Evolutionary conservation across 1,284 basidiomycete genomes (phyloP).

Genomic region (Psilocybe mexicana): DNA sequence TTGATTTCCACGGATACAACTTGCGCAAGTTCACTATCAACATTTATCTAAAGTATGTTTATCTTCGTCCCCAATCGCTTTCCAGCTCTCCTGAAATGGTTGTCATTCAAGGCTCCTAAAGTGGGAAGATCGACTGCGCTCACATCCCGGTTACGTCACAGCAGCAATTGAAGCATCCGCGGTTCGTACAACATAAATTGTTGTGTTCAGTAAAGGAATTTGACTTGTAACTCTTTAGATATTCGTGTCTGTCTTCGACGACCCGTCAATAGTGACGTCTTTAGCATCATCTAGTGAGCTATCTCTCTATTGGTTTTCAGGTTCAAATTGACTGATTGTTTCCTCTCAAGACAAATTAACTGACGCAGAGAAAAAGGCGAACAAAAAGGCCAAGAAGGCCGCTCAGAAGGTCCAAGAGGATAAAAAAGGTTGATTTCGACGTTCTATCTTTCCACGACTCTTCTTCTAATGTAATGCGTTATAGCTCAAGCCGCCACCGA

Average conservation of each 20-base stretch:
- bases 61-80: neutral
- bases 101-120: conserved; percentile 59
- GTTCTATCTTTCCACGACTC: neutral
- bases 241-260: conserved; percentile 74
- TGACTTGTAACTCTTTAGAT: conserved; percentile 49
- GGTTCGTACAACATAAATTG: conserved; percentile 41
- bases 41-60: conserved; percentile 75
- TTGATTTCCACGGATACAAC: conserved; percentile 97
- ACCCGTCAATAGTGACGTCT: conserved; percentile 59
- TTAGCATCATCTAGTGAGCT: conserved; percentile 40
- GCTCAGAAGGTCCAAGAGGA: conserved; percentile 70
- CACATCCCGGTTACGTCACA: conserved; percentile 75
- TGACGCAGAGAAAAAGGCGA: conserved; percentile 82
- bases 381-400: conserved; percentile 89
- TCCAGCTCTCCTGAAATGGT: neutral
- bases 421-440: conserved; percentile 47
- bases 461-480: conserved; percentile 6
- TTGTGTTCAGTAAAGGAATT: neutral
- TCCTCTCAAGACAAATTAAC: conserved; percentile 42
- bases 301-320: neutral
- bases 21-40: conserved; percentile 88
- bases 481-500: conserved; percentile 52
- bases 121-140: conserved; percentile 82
- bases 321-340: neutral
- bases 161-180: conserved; percentile 72